Base-by-base conservation (phyloP, 139 green algal genomes). In the Chlamydomonas incerta region DNA sequence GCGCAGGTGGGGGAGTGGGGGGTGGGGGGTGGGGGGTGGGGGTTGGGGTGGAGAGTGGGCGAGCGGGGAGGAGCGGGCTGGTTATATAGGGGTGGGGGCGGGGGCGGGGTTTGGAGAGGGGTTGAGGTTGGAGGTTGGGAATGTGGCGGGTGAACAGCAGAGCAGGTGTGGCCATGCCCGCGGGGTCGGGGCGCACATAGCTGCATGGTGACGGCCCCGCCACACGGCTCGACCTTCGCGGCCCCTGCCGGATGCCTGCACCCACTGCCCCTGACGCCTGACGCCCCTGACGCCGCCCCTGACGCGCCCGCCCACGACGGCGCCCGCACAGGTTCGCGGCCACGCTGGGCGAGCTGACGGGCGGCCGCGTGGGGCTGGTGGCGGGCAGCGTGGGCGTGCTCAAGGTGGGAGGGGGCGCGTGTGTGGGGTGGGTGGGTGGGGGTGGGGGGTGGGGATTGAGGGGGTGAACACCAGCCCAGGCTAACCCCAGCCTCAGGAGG, bases 271-370 rank as follows among this genome's bases (percentile, higher is more conserved):
- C n/a, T n/a, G n/a, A n/a, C n/a, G n/a, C n/a, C n/a, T n/a, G n/a
- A n/a, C n/a, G n/a, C n/a, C n/a, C n/a, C n/a, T n/a, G n/a, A n/a
- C n/a, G n/a, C n/a, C n/a, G n/a, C n/a, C n/a, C n/a, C n/a, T n/a
- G n/a, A n/a, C n/a, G n/a, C n/a, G n/a, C n/a, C n/a, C n/a, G n/a
- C n/a, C n/a, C n/a, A n/a, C n/a, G n/a, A n/a, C n/a, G n/a, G n/a
- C n/a, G n/a, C n/a, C n/a, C 31, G 11, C 2, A 4, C 85, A 89
- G 90, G 73, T 98, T 98, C 90, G 95, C 92, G 0, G 94, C 95
- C 55, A 98, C 95, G 23, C 88, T 98, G 33, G 95, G 95, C 0
- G 95, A 98, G 92, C 93, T 98, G 55, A 98, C 95, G 14, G 95
- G 95, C 35, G 95, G 95, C 0, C 92, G 95, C 13, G 95, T 98